phyloP scores from a whole-genome alignment of 148 eudicot genomes.

The Drosera capensis region DNA sequence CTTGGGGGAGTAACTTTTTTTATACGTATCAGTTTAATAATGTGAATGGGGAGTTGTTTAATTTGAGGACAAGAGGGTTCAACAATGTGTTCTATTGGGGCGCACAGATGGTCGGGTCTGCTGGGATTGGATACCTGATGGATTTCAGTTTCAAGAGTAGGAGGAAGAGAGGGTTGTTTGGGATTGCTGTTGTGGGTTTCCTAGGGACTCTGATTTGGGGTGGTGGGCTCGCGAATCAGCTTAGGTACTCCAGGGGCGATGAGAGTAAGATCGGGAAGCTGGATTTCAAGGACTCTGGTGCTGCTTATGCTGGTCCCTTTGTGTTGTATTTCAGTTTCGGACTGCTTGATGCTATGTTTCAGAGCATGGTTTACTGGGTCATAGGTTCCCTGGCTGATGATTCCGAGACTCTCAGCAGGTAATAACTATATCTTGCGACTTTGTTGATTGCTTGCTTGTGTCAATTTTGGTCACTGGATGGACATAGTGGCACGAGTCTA shows the following conservation, averaged over 20 bases:
- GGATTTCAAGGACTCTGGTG: constrained; percentile 77
- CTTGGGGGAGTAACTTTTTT: constrained; percentile 88
- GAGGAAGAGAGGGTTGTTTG: constrained; percentile 58
- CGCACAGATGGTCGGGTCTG: constrained; percentile 88
- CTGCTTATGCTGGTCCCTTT: constrained; percentile 70
- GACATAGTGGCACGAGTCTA: background rate
- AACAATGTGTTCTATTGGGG: constrained; percentile 96
- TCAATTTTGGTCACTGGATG: background rate
- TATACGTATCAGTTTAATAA: constrained; percentile 88
- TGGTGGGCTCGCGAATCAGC: constrained; percentile 79
- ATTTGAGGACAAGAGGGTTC: constrained; percentile 77
- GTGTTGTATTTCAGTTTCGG: constrained; percentile 75
- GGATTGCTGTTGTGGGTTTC: constrained; percentile 46
- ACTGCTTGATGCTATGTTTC: constrained; percentile 85
- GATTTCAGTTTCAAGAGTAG: constrained; percentile 77
- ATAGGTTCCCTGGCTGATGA: constrained; percentile 85
- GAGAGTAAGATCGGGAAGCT: constrained; percentile 21
- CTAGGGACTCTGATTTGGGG: constrained; percentile 78
- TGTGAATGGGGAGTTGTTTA: constrained; percentile 81
- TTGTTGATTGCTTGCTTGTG: background rate
- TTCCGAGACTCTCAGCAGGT: constrained; percentile 93
- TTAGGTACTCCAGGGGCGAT: constrained; percentile 23
- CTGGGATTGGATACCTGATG: constrained; percentile 56
- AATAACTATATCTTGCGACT: background rate
- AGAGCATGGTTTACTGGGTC: constrained; percentile 93